Conservation (phyloP, 257 asterid genomes). For the Solanum neorickii region DNA sequence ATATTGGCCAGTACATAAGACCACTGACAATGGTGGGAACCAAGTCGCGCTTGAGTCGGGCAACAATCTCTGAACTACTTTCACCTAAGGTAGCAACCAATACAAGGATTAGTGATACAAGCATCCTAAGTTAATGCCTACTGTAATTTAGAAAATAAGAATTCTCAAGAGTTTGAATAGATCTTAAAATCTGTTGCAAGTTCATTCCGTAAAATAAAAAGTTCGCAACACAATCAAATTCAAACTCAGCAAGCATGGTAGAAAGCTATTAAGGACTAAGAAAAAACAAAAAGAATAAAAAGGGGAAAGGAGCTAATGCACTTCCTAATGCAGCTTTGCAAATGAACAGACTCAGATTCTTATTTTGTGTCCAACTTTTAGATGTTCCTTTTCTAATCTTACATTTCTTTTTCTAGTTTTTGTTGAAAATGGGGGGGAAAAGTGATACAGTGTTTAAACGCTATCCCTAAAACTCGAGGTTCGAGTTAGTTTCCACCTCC, state of each 20-base stretch:
- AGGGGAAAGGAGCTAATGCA: background rate
- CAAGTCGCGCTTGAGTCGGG: conserved; percentile 74
- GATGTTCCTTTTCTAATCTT: background rate
- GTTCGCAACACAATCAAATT: background rate
- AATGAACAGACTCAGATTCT: background rate
- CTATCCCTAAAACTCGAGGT: background rate
- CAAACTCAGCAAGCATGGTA: background rate
- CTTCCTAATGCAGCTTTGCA: background rate
- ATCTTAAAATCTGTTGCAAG: background rate
- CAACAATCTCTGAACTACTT: conserved; percentile 53
- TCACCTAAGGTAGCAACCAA: conserved; percentile 45
- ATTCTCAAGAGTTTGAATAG: background rate
- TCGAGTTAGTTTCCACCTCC: background rate
- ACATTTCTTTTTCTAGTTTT: background rate
- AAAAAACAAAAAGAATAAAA: background rate
- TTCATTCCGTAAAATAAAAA: background rate
- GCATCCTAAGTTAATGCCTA: background rate
- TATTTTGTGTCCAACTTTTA: background rate
- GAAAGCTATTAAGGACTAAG: background rate
- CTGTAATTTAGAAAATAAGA: background rate
- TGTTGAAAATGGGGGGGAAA: background rate
- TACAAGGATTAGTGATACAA: background rate
- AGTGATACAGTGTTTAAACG: background rate
- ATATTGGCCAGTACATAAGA: conserved; percentile 74
- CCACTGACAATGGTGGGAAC: conserved; percentile 57